Conservation (phyloP, 2,329 filamentous ascomycete genomes). For the Alternaria burnsii region DNA sequence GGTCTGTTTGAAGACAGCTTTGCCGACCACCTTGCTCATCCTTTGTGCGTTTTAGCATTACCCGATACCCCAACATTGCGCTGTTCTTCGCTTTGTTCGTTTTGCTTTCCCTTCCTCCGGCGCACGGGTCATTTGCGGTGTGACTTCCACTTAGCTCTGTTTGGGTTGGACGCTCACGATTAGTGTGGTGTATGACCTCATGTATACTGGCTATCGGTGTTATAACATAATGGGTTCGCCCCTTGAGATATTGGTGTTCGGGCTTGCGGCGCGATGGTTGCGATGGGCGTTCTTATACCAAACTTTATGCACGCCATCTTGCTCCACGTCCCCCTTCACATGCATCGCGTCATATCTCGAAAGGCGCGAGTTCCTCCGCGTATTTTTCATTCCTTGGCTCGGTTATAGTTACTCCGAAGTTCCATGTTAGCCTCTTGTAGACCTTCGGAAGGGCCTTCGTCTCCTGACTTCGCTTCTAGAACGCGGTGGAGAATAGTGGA, state of each 20-base stretch:
- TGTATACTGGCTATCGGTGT: conserved; percentile 26
- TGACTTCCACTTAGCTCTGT: conserved; percentile 13
- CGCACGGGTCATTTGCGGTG: conserved; percentile 14
- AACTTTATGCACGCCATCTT: conserved; percentile 10
- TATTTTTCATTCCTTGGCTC: neutral
- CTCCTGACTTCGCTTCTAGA: conserved; percentile 17
- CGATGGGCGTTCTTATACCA: conserved; percentile 10
- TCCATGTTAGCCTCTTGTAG: conserved; percentile 19
- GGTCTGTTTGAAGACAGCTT: neutral
- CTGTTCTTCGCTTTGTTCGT: conserved; percentile 6
- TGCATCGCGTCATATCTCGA: conserved; percentile 8
- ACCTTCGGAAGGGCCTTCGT: conserved; percentile 4
- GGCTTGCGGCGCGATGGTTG: conserved; percentile 22
- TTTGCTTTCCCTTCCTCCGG: conserved; percentile 21
- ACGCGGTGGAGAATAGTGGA: conserved; percentile 16
- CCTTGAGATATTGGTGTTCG: conserved; percentile 16
- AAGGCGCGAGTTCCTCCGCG: conserved; percentile 3
- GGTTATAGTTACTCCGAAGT: conserved; percentile 2
- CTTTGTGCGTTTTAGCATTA: conserved; percentile 15
- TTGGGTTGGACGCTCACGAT: conserved; percentile 16
- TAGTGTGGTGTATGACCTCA: conserved; percentile 24
- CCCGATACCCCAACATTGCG: conserved; percentile 15
- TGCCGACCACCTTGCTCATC: neutral
- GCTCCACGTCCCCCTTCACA: neutral
- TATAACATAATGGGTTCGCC: conserved; percentile 20